phyloP scores from a whole-genome alignment of 305 asterid genomes.

The Solanum hybrid region DNA sequence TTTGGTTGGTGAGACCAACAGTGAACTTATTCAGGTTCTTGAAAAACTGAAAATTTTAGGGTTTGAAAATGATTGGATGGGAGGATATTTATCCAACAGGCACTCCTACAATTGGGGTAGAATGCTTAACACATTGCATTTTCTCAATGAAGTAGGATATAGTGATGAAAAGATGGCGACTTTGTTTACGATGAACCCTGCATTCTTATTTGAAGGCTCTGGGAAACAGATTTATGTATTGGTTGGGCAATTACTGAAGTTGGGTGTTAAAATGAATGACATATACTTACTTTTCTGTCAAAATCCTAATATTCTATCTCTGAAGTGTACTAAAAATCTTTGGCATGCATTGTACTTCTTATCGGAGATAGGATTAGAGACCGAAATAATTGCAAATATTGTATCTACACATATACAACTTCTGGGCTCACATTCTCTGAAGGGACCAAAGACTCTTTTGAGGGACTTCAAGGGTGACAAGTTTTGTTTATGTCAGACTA shows the following conservation, averaged over 20 bases:
- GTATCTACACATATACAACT: conserved; percentile 35
- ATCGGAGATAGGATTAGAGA: conserved; percentile 44
- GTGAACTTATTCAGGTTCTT: conserved; percentile 36
- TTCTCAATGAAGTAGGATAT: conserved; percentile 41
- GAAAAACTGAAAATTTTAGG: conserved; percentile 41
- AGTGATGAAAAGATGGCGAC: conserved; percentile 29
- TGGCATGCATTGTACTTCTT: conserved; percentile 57
- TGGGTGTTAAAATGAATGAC: conserved; percentile 47
- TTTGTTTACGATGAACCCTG: conserved; percentile 41
- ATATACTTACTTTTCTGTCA: conserved; percentile 32
- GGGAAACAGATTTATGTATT: conserved; percentile 55
- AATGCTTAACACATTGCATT: conserved; percentile 33
- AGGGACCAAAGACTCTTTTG: conserved; percentile 54
- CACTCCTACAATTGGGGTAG: conserved; percentile 46
- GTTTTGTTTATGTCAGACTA: conserved; percentile 32
- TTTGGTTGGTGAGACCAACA: conserved; percentile 43
- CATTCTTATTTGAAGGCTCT: conserved; percentile 48
- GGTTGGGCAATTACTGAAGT: conserved; percentile 54
- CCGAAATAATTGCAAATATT: conserved; percentile 31
- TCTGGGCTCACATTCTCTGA: conserved; percentile 44
- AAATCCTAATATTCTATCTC: conserved; percentile 44
- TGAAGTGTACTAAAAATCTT: conserved; percentile 43
- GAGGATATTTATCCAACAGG: conserved; percentile 39
- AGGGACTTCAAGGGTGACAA: conserved; percentile 42
- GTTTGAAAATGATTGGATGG: conserved; percentile 50